Base-by-base conservation (phyloP, 164 flowering plant genomes). In the Tinospora cordifolia region DNA sequence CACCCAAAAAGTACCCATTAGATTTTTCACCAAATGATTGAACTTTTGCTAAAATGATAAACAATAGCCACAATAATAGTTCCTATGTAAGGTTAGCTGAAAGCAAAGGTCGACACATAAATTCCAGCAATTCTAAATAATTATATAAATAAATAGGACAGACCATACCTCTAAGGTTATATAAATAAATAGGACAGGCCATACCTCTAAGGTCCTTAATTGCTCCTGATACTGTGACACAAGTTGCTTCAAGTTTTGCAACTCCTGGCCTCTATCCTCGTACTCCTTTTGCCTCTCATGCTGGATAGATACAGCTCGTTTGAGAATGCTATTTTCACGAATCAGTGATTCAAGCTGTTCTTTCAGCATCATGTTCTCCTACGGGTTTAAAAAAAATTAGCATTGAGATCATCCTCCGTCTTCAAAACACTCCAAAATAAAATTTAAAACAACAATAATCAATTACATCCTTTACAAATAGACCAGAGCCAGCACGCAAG, bases 141-240 rank as follows among this genome's bases (percentile, higher is more conserved):
- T 19, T 47, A 47, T 17, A 46, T 51, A n/a, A 5, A n/a, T n/a
- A n/a, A n/a, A n/a, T n/a, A n/a, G n/a, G n/a, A n/a, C n/a, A n/a
- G n/a, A n/a, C n/a, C n/a, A 46, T 10, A 46, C 10, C 1, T 10
- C 3, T 1, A 46, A 46, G 8, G 1, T 46, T 46, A 46, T 6
- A 17, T 3, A 51, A 51, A 54, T 54, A 19, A n/a, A 9, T n/a
- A 30, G 65, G 34, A 62, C 17, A 73, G 38, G 30, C 6, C 58
- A 64, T 24, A 89, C 95, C 95, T 92, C 97, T 11, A 92, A 80
- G 1, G 88, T 87, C 71, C 89, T 79, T 73, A 90, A 63, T 74
- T 87, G 93, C 59, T 92, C 93, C 73, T 92, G 93, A 81, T 90
- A 90, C 71, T 90, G 93, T 46, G 90, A 72, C 63, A 84, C 83